These are phyloP conservation scores for Incumbomyces lentus DNA, from an alignment of 2,329 filamentous ascomycete genomes.

Conservation along the genomic window DNA sequence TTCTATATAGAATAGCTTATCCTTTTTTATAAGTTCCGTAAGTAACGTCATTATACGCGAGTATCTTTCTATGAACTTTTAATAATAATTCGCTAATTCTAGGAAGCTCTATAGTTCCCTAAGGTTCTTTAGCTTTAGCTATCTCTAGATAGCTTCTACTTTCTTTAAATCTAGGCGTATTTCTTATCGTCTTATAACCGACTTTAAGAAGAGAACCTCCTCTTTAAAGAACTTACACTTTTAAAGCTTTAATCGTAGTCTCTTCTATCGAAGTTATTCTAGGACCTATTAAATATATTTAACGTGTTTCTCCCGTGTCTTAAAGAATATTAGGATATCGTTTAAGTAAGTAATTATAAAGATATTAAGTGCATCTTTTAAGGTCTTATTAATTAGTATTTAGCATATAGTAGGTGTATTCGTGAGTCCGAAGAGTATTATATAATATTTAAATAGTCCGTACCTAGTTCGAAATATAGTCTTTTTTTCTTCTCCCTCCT, in stretches of 20 bases:
- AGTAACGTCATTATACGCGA: conserved; percentile 5
- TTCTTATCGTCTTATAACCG: conserved; percentile 13
- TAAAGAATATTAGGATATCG: conserved; percentile 12
- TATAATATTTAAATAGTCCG: conserved; percentile 12
- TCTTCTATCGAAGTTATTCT: conserved; percentile 4
- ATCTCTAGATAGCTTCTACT: background rate
- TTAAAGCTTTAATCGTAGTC: conserved; percentile 12
- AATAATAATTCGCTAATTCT: conserved; percentile 18
- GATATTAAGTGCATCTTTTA: conserved; percentile 7
- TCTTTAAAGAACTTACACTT: conserved; percentile 15
- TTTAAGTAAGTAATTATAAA: conserved; percentile 12
- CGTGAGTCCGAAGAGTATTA: conserved; percentile 13
- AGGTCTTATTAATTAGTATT: conserved; percentile 13
- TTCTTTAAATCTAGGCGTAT: background rate
- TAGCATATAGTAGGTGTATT: conserved; percentile 11
- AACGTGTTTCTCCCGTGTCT: background rate
- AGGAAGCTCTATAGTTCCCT: conserved; percentile 17
- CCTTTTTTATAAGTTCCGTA: conserved; percentile 4
- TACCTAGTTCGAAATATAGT: conserved; percentile 12
- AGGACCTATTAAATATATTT: conserved; percentile 12
- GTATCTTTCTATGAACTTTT: conserved; percentile 16
- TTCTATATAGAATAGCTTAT: background rate
- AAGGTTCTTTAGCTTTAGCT: background rate
- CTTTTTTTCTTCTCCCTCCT: conserved; percentile 6
- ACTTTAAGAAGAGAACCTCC: background rate